phyloP scores from a whole-genome alignment of 2,329 filamentous ascomycete genomes.

The Ascosphaera pollenicola region DNA sequence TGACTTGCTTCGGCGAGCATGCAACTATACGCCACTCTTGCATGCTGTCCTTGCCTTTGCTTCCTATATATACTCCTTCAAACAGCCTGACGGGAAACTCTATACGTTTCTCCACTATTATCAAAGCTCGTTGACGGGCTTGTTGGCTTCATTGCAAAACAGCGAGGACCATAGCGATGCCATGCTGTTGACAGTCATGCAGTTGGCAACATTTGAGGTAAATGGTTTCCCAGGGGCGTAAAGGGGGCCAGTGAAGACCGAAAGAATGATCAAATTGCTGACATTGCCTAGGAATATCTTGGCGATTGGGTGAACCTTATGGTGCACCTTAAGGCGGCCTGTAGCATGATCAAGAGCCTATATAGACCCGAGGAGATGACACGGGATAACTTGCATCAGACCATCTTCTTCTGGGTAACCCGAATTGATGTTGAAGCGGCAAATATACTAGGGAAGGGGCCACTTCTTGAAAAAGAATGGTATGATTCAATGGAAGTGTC shows the following conservation, averaged over 20 bases:
- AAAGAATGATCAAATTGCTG: constrained; percentile 3
- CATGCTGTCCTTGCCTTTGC: constrained; percentile 77
- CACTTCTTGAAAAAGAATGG: constrained; percentile 57
- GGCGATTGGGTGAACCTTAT: constrained; percentile 91
- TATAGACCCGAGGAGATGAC: constrained; percentile 57
- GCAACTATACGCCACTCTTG: constrained; percentile 58
- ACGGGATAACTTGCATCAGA: constrained; percentile 45
- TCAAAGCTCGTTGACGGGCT: constrained; percentile 59
- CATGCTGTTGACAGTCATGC: constrained; percentile 68
- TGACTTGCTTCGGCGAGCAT: constrained; percentile 47
- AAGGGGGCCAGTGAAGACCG: neutral
- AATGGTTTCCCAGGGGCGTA: constrained; percentile 6
- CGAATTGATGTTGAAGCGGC: constrained; percentile 73
- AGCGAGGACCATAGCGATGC: constrained; percentile 49
- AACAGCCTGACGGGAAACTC: constrained; percentile 48
- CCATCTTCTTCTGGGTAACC: constrained; percentile 70
- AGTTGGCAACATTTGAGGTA: constrained; percentile 87
- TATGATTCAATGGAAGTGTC: constrained; percentile 43
- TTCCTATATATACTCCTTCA: constrained; percentile 62
- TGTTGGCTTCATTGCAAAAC: constrained; percentile 48
- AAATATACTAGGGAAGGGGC: constrained; percentile 58
- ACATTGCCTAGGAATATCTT: constrained; percentile 50
- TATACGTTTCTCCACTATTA: constrained; percentile 75
- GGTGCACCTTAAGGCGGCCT: constrained; percentile 77
- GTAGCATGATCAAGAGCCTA: constrained; percentile 54